Percentiles rank a stretch among this genome's conserved stretches.
Evolutionary conservation across 106 monocot genomes (phyloP).

Genomic region (Cymbidium sinense): DNA sequence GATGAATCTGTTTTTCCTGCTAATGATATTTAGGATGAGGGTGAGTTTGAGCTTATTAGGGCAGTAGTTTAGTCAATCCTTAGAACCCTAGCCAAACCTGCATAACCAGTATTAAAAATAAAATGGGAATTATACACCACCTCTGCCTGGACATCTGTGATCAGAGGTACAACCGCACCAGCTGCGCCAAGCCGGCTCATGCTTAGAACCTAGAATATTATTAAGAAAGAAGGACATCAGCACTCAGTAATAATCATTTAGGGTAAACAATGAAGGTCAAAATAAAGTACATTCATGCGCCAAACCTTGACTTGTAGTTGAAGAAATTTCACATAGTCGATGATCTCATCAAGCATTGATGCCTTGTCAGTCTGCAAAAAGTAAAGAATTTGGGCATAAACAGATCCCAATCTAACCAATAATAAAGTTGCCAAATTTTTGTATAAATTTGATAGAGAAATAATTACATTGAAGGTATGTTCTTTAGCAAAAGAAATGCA

Average conservation of each 20-base stretch:
- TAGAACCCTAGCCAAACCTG: too few relatives aligned
- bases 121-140: slow-evolving; percentile 14
- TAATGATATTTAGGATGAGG: neutral
- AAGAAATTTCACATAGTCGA: slow-evolving; percentile 91
- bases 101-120: neutral
- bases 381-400: neutral
- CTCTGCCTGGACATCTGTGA: slow-evolving; percentile 59
- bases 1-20: too few relatives aligned
- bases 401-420: neutral
- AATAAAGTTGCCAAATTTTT: neutral
- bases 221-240: slow-evolving; percentile 8
- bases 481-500: neutral
- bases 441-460: neutral
- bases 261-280: neutral
- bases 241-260: neutral
- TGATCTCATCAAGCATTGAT: slow-evolving; percentile 90
- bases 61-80: neutral
- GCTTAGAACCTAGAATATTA: slow-evolving; percentile 58
- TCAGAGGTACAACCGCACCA: slow-evolving; percentile 52
- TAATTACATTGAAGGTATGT: neutral
- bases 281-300: neutral
- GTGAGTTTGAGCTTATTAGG: neutral
- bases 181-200: slow-evolving; percentile 80
- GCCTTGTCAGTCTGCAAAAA: slow-evolving; percentile 76
- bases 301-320: slow-evolving; percentile 91